phyloP scores from a whole-genome alignment of 78 protist genomes.

The Diacronema lutheri region DNA sequence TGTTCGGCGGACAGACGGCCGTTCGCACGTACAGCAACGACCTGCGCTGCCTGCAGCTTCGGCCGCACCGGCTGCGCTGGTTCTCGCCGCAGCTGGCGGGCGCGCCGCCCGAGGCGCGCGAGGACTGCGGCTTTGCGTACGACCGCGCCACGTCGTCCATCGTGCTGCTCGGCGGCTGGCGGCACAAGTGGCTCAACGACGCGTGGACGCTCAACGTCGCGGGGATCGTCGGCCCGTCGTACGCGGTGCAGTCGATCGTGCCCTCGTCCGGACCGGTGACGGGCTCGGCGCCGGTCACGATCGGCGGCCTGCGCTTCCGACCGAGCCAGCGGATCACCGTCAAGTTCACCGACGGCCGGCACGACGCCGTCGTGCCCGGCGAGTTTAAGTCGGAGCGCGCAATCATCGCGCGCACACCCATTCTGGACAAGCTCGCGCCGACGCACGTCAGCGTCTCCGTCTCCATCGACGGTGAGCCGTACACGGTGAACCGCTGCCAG shows the following conservation, averaged over 20 bases:
- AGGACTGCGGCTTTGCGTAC: conserved; percentile 19
- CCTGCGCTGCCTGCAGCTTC: neutral
- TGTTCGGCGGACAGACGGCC: neutral
- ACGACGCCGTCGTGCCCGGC: conserved; percentile 10
- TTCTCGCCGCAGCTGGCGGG: neutral
- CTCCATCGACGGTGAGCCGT: neutral
- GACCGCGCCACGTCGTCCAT: neutral
- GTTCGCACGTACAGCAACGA: neutral
- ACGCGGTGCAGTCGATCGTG: neutral
- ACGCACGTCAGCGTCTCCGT: neutral
- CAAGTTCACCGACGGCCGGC: conserved; percentile 21
- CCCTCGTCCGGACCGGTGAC: conserved; percentile 26
- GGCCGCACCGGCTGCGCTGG: neutral
- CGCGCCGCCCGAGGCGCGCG: neutral
- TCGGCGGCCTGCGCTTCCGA: conserved; percentile 7
- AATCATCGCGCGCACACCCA: conserved; percentile 17
- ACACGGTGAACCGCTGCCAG: neutral
- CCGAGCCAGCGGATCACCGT: neutral
- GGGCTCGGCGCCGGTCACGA: neutral
- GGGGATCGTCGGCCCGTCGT: conserved; percentile 45
- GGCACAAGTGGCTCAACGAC: conserved; percentile 2
- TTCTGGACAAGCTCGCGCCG: neutral
- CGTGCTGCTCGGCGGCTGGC: neutral
- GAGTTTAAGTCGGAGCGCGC: neutral
- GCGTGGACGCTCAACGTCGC: conserved; percentile 12